Evolutionary conservation across 1,139 yeast species (phyloP).

Genomic region (Candida frijolesensis): DNA sequence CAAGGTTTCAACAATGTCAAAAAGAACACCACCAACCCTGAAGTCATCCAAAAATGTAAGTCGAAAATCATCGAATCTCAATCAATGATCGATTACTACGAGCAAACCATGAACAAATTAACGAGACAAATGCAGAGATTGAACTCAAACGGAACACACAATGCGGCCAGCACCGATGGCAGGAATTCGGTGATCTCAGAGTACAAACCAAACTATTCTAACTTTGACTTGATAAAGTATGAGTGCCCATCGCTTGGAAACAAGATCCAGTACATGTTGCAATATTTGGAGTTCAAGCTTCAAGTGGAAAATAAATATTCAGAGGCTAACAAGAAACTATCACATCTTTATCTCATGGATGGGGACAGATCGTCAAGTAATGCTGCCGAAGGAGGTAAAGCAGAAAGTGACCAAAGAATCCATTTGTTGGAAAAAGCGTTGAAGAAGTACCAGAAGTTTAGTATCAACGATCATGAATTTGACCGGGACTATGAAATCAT

Average conservation of each 20-base stretch:
- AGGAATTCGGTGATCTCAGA: slow-evolving; percentile 15
- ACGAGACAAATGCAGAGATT: slow-evolving; percentile 32
- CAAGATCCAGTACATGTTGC: slow-evolving; percentile 91
- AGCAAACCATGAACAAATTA: slow-evolving; percentile 72
- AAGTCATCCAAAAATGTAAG: slow-evolving; percentile 89
- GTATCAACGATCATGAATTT: slow-evolving; percentile 67
- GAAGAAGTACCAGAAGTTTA: slow-evolving; percentile 87
- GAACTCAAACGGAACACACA: slow-evolving; percentile 11
- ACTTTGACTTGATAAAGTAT: slow-evolving; percentile 82
- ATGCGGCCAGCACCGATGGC: slow-evolving; percentile 11
- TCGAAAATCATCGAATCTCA: slow-evolving; percentile 90
- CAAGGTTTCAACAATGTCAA: slow-evolving; percentile 84
- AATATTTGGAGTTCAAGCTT: slow-evolving; percentile 87
- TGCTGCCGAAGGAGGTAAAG: slow-evolving; percentile 86
- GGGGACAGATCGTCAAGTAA: slow-evolving; percentile 85
- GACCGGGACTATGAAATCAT: slow-evolving; percentile 65
- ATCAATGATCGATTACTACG: slow-evolving; percentile 84
- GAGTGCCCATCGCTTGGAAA: slow-evolving; percentile 97
- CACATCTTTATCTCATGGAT: slow-evolving; percentile 82
- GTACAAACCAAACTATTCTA: slow-evolving; percentile 52
- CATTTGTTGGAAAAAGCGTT: slow-evolving; percentile 81
- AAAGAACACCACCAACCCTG: slow-evolving; percentile 72
- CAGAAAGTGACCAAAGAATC: slow-evolving; percentile 84
- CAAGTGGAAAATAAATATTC: slow-evolving; percentile 93
- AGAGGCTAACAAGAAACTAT: slow-evolving; percentile 88